A percentile compares a stretch with the other conserved stretches of the same genome.
Conservation (phyloP, 78 protist species). For the Dictyostelium citrinum region DNA sequence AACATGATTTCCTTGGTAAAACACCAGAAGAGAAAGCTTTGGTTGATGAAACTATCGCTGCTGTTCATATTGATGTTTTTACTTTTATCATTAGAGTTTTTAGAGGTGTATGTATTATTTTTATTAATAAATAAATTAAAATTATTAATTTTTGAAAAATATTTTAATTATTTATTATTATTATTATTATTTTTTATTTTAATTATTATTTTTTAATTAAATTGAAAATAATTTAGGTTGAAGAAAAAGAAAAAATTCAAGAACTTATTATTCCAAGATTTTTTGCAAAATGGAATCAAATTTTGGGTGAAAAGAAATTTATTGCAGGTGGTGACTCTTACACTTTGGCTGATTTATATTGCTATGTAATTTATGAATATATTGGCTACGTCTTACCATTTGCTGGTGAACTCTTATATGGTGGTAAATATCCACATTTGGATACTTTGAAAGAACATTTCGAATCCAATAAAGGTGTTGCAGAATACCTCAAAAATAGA, state of each 20-base stretch:
- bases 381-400: not conserved
- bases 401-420: not conserved
- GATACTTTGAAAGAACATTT: not conserved
- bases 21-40: not conserved
- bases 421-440: not conserved
- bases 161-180: not conserved
- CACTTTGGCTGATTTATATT: not conserved
- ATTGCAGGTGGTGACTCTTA: not conserved
- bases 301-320: not conserved
- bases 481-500: not conserved
- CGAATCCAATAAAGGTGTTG: not conserved
- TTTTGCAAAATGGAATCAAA: not conserved
- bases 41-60: not conserved
- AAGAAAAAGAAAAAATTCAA: not conserved
- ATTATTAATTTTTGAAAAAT: too few species aligned
- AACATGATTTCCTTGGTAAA: not conserved
- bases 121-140: too few species aligned
- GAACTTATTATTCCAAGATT: not conserved
- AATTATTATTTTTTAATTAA: too few species aligned
- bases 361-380: not conserved
- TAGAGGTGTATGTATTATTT: slow-evolving; percentile 6
- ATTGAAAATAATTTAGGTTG: not conserved
- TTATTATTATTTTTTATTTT: too few species aligned
- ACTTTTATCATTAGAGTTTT: not conserved
- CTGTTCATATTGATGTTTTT: not conserved